phyloP scores from a whole-genome alignment of 345 rosid species.

The Gossypium sturtianum region DNA sequence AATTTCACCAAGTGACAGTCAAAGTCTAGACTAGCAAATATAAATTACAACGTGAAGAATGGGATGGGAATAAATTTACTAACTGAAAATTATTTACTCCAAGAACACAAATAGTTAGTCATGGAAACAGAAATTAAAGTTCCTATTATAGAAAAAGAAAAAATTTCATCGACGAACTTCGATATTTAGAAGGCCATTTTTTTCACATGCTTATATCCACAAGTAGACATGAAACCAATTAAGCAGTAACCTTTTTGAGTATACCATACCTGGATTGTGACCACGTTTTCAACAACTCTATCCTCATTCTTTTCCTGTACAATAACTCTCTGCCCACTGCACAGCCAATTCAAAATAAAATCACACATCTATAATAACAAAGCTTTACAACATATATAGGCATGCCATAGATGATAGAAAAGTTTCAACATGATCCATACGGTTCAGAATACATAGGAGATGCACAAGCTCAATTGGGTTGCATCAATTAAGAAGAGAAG shows the following conservation, averaged over 20 bases:
- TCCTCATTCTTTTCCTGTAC: constrained; percentile 55
- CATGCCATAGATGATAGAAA: neutral
- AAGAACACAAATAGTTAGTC: neutral
- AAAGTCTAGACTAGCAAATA: neutral
- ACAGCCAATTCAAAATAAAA: constrained; percentile 16
- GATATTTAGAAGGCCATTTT: neutral
- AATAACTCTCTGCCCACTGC: constrained; percentile 76
- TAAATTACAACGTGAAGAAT: neutral
- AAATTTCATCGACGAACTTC: neutral
- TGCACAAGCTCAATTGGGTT: neutral
- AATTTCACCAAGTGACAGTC: neutral
- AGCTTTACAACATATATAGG: neutral
- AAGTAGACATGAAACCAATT: neutral
- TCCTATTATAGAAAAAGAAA: neutral
- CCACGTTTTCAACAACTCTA: constrained; percentile 45
- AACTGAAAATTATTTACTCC: neutral
- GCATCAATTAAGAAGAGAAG: neutral
- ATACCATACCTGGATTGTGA: constrained; percentile 66
- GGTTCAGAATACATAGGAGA: neutral
- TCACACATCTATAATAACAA: constrained; percentile 1
- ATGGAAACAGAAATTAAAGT: neutral
- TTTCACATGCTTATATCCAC: neutral
- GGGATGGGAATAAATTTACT: neutral
- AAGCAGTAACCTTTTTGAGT: neutral
- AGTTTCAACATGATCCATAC: neutral